Conservation (phyloP, 257 asterid species). For the Thymus quinquecostatus region DNA sequence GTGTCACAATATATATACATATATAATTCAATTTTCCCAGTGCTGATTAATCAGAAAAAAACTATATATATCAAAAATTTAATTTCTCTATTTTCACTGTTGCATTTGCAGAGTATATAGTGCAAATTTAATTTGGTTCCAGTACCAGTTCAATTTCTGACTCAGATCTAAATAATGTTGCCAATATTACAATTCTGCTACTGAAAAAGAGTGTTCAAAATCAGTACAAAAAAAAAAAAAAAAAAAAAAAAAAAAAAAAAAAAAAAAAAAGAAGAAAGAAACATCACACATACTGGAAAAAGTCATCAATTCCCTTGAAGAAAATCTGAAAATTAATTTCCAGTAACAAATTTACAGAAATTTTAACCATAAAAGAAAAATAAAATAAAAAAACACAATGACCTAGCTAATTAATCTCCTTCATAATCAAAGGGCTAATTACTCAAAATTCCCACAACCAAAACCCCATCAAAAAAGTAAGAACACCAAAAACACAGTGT, state of each 20-base stretch:
- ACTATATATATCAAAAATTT: no score
- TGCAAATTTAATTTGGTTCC: neutral
- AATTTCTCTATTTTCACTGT: no score
- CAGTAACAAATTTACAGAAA: no score
- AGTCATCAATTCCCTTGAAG: neutral
- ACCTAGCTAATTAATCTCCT: neutral
- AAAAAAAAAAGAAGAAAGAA: no score
- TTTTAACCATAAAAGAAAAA: no score
- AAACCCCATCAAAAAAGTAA: neutral
- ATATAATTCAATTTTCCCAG: no score
- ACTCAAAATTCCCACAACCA: neutral
- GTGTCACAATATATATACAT: no score
- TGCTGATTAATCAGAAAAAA: no score
- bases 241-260: neutral
- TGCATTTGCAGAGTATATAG: neutral
- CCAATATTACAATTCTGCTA: neutral
- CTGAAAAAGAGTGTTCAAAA: neutral
- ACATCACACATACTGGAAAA: neutral
- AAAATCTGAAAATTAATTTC: no score
- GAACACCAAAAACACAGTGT: neutral
- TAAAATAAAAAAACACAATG: neutral
- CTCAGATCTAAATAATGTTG: slow-evolving; percentile 32
- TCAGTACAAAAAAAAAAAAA: neutral
- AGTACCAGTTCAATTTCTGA: slow-evolving; percentile 4
- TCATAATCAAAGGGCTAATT: no score